These are phyloP conservation scores for Podospora sp. DNA, from an alignment of 495 filamentous ascomycete genomes.

Conservation along the genomic window DNA sequence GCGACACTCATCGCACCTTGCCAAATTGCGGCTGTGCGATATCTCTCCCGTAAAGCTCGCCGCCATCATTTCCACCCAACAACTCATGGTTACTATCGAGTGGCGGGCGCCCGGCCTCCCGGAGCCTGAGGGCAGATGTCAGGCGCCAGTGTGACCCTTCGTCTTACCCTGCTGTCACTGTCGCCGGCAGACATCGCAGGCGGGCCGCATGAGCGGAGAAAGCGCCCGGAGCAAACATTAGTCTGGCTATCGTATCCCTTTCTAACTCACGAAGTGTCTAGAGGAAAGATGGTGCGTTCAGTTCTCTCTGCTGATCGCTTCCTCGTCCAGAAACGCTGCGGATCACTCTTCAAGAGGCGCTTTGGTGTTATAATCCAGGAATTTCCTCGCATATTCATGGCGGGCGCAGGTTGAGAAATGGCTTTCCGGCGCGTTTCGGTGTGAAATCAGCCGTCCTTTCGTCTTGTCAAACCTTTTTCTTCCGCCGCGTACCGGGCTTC, in stretches of 20 bases:
- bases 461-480: too few relatives aligned
- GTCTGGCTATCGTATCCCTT: not conserved
- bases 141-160: not conserved
- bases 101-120: not conserved
- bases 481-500: too few relatives aligned
- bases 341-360: too few relatives aligned
- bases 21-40: not conserved
- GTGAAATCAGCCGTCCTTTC: too few relatives aligned
- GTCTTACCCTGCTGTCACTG: slow-evolving; percentile 13
- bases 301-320: too few relatives aligned
- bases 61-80: not conserved
- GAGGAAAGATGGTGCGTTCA: too few relatives aligned
- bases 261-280: too few relatives aligned
- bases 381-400: too few relatives aligned
- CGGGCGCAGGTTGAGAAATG: too few relatives aligned
- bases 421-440: too few relatives aligned
- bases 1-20: not conserved
- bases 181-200: slow-evolving; percentile 5
- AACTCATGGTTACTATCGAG: not conserved
- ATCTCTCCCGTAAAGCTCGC: not conserved
- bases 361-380: too few relatives aligned
- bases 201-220: slow-evolving; percentile 4
- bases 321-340: too few relatives aligned
- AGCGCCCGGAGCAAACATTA: not conserved
- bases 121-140: slow-evolving; percentile 11